Conservation (phyloP, 257 asterid species). For the Solanum sejunctum region DNA sequence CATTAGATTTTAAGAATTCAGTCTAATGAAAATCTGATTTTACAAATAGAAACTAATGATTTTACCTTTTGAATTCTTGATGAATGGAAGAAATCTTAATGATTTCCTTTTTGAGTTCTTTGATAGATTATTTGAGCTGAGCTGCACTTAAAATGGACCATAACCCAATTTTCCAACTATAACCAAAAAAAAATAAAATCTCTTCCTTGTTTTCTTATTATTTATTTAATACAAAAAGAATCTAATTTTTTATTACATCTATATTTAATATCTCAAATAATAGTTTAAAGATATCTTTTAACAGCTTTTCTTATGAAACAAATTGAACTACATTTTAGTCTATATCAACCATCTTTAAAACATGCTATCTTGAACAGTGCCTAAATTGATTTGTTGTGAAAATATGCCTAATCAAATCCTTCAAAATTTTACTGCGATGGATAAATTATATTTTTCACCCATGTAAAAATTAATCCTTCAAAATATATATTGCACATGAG, state of each 20-base stretch:
- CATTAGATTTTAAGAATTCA: background rate
- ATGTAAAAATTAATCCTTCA: background rate
- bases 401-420: background rate
- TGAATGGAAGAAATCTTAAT: background rate
- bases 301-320: background rate
- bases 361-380: background rate
- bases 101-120: too few relatives aligned
- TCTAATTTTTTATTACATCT: background rate
- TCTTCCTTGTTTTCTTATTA: background rate
- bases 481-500: background rate
- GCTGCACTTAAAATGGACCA: background rate
- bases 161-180: background rate
- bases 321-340: background rate
- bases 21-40: background rate
- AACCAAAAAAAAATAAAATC: background rate
- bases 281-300: background rate
- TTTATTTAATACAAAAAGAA: background rate
- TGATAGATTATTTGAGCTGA: background rate
- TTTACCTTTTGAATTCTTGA: background rate
- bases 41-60: background rate
- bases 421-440: background rate
- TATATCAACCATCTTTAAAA: background rate
- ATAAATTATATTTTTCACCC: background rate
- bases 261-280: background rate
- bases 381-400: background rate